Percentiles rank a stretch among this genome's conserved stretches.
Conservation (phyloP, 106 monocot genomes). For the Gastrodia elata region DNA sequence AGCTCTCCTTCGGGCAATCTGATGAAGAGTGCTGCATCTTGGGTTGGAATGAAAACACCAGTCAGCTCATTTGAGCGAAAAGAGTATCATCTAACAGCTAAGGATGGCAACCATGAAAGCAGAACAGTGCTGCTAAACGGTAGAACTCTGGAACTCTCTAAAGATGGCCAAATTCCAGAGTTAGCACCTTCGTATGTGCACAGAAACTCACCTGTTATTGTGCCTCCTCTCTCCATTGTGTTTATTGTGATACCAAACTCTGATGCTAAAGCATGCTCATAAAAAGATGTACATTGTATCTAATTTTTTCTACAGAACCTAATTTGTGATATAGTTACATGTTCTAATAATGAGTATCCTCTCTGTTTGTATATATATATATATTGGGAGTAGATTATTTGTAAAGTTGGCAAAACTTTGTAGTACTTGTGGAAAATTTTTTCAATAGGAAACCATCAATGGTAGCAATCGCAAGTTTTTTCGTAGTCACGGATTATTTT, state of each 20-base stretch:
- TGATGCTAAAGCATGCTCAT: slow-evolving; percentile 20
- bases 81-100: slow-evolving; percentile 39
- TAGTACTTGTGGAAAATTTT: too few relatives aligned
- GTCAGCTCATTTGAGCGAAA: slow-evolving; percentile 14
- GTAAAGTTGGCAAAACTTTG: too few relatives aligned
- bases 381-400: too few relatives aligned
- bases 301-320: too few relatives aligned
- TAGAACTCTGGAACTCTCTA: slow-evolving; percentile 22
- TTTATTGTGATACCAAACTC: slow-evolving; percentile 34
- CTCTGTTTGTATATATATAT: too few relatives aligned
- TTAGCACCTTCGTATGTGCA: slow-evolving; percentile 14
- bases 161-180: slow-evolving; percentile 29
- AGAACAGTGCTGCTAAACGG: slow-evolving; percentile 32
- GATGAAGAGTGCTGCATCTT: slow-evolving; percentile 18
- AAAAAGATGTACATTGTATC: not conserved
- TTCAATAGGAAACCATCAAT: too few relatives aligned
- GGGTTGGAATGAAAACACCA: slow-evolving; percentile 23
- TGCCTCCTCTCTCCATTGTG: slow-evolving; percentile 28
- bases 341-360: too few relatives aligned
- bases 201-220: slow-evolving; percentile 13
- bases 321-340: too few relatives aligned
- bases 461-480: too few relatives aligned
- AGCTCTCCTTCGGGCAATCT: slow-evolving; percentile 13
- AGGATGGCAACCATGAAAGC: slow-evolving; percentile 22
- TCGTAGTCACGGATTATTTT: too few relatives aligned